phyloP scores from a whole-genome alignment of 305 asterid genomes.

The Stenogyne calaminthoides region DNA sequence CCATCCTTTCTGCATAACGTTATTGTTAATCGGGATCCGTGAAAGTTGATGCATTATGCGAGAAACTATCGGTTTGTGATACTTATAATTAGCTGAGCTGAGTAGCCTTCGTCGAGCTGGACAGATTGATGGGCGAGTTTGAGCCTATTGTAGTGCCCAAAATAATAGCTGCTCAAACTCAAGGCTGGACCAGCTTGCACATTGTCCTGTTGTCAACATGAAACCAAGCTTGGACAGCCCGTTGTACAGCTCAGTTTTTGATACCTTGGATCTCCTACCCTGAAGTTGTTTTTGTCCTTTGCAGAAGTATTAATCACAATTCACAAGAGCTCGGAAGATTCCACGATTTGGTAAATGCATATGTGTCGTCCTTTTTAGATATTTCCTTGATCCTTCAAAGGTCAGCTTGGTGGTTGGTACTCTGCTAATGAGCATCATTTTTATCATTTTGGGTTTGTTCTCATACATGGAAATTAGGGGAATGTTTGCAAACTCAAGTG shows the following conservation, averaged over 20 bases:
- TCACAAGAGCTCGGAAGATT: constrained; percentile 51
- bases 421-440: constrained; percentile 26
- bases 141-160: constrained; percentile 36
- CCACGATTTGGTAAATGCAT: constrained; percentile 39
- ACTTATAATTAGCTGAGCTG: constrained; percentile 50
- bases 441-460: background rate
- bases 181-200: constrained; percentile 29
- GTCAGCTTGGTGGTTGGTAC: constrained; percentile 33
- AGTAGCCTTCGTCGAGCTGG: constrained; percentile 38
- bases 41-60: constrained; percentile 33
- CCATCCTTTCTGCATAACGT: constrained; percentile 34
- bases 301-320: constrained; percentile 57
- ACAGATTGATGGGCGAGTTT: constrained; percentile 45
- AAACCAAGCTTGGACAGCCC: constrained; percentile 46
- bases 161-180: constrained; percentile 40
- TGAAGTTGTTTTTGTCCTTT: constrained; percentile 55
- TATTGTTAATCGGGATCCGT: constrained; percentile 29
- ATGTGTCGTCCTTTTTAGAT: constrained; percentile 34
- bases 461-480: constrained; percentile 25
- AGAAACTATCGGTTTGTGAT: constrained; percentile 35
- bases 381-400: constrained; percentile 34
- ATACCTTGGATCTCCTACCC: constrained; percentile 31
- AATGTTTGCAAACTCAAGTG: too few relatives aligned
- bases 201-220: constrained; percentile 38
- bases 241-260: constrained; percentile 31